Evolutionary conservation across 148 eudicot species (phyloP).

Genomic region (Silene latifolia): DNA sequence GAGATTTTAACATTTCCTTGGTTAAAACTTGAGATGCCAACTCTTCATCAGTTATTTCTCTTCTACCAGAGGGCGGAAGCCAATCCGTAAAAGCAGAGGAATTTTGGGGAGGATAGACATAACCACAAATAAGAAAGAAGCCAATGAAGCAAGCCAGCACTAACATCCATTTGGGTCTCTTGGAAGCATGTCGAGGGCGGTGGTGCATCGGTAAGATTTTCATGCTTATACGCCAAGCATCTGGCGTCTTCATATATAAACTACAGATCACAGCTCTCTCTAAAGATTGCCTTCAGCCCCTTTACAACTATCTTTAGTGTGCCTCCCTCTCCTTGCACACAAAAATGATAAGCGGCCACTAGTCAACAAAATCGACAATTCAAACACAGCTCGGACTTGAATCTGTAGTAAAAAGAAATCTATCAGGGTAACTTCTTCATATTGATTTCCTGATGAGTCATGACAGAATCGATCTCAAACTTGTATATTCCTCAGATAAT

Average conservation of each 20-base stretch:
- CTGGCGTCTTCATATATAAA: constrained; percentile 49
- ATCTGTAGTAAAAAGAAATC: constrained; percentile 7
- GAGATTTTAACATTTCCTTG: constrained; percentile 45
- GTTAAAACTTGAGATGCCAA: constrained; percentile 50
- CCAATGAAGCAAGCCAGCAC: constrained; percentile 55
- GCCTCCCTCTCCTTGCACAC: neutral
- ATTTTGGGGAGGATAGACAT: constrained; percentile 64
- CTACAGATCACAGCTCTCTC: constrained; percentile 17
- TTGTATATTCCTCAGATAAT: too few species aligned
- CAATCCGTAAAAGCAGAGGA: constrained; percentile 57
- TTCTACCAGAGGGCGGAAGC: constrained; percentile 57
- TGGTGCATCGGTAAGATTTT: constrained; percentile 56
- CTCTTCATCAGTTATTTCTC: constrained; percentile 67
- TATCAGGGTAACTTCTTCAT: constrained; percentile 5
- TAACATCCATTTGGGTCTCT: constrained; percentile 77
- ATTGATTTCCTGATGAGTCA: too few species aligned
- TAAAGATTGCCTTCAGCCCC: constrained; percentile 8
- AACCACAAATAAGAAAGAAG: constrained; percentile 61
- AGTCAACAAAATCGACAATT: neutral
- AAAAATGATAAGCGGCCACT: neutral
- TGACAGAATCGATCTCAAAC: neutral
- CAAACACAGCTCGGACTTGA: constrained; percentile 3
- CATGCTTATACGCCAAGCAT: constrained; percentile 68
- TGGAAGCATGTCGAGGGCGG: constrained; percentile 59
- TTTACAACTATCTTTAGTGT: constrained; percentile 6